Conservation (phyloP, 192 early-diverging fungal genomes). For the Backusella morwellensis region DNA sequence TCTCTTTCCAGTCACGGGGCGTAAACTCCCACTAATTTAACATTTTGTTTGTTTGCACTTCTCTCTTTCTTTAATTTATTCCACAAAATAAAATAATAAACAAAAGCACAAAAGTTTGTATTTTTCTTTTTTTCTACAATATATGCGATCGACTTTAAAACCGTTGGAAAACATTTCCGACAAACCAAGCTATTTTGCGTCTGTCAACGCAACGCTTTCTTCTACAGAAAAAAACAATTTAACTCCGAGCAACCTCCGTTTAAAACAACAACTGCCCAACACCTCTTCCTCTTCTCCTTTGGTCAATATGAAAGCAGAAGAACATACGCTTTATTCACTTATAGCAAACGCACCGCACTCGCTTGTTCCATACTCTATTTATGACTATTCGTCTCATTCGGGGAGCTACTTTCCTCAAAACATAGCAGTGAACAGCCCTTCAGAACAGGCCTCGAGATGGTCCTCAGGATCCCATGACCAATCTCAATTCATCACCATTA, state of each 20-base stretch:
- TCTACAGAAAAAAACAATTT: not conserved
- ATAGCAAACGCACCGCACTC: not conserved
- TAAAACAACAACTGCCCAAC: not conserved
- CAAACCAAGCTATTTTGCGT: not conserved
- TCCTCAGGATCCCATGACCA: conserved; percentile 85
- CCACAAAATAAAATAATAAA: not conserved
- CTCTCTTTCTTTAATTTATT: not conserved
- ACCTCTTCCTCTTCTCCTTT: not conserved
- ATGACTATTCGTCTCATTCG: conserved; percentile 79
- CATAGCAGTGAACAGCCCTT: conserved; percentile 79
- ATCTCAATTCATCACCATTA: conserved; percentile 87
- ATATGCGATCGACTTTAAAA: conserved; percentile 1
- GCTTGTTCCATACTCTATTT: conserved; percentile 55
- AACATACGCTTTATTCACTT: not conserved
- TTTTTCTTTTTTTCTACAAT: not conserved
- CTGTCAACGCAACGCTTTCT: not conserved
- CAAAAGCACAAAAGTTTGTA: not conserved
- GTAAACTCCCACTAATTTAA: not conserved
- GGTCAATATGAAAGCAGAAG: not conserved
- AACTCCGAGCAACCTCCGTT: conserved; percentile 6
- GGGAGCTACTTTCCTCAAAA: conserved; percentile 83
- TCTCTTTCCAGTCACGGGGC: not conserved
- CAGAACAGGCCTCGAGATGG: conserved; percentile 92
- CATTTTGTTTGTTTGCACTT: not conserved
- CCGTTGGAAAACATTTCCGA: conserved; percentile 2